These are phyloP conservation scores for Sporobolomyces phaffii DNA, from an alignment of 768 basidiomycete genomes.

Conservation along the genomic window DNA sequence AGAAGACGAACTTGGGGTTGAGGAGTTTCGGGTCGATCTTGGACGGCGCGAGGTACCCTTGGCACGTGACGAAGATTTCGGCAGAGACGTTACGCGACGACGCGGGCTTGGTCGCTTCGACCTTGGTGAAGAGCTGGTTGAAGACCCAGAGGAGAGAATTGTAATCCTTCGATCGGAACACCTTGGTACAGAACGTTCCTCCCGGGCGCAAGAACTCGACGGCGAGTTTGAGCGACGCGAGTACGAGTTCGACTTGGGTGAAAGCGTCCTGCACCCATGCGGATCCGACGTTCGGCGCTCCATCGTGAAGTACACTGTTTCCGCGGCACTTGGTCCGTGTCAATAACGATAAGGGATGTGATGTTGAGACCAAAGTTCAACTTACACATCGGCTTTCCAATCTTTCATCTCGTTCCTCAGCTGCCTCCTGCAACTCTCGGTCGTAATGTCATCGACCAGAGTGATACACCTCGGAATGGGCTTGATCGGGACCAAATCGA, in stretches of 20 bases:
- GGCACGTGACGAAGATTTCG: conserved; percentile 98
- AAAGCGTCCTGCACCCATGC: conserved; percentile 99
- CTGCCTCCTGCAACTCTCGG: conserved; percentile 75
- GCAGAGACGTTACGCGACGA: conserved; percentile 98
- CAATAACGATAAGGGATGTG: too few species aligned
- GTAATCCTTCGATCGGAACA: conserved; percentile 96
- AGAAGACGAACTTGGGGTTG: conserved; percentile 95
- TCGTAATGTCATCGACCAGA: conserved; percentile 91
- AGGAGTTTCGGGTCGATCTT: conserved; percentile 96
- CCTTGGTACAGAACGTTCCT: conserved; percentile 97
- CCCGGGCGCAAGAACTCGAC: conserved; percentile 75
- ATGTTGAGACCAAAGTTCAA: too few species aligned
- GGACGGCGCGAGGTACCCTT: conserved; percentile 87
- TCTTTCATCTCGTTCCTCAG: conserved; percentile 85
- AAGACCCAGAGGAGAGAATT: conserved; percentile 99
- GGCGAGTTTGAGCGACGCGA: conserved; percentile 53
- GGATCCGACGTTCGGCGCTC: conserved; percentile 97
- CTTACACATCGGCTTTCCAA: conserved; percentile 93
- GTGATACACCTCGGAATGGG: conserved; percentile 88
- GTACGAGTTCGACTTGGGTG: conserved; percentile 89
- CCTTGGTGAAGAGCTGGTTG: conserved; percentile 87
- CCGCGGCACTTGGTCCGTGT: too few species aligned
- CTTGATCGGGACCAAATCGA: conserved; percentile 92
- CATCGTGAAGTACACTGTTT: conserved; percentile 82
- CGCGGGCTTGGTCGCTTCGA: conserved; percentile 97